These are phyloP conservation scores for Cladosporium cucumerinum DNA, from an alignment of 2,329 filamentous ascomycete species.

Conservation along the genomic window DNA sequence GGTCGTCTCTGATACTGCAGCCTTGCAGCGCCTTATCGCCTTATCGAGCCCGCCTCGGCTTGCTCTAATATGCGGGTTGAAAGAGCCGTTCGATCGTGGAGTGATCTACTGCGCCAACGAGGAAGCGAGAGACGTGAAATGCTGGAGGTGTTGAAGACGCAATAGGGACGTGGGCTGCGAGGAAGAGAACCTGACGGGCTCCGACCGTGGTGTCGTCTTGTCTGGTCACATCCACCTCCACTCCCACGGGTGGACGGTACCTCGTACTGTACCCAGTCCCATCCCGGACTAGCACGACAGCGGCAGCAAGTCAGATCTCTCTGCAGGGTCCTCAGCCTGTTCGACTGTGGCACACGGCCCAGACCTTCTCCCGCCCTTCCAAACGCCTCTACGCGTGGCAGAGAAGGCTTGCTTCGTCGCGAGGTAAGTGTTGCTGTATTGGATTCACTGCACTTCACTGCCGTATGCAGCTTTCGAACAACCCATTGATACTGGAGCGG, in stretches of 20 bases:
- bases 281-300: slow-evolving; percentile 3
- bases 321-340: slow-evolving; percentile 12
- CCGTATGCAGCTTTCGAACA: not conserved
- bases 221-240: not conserved
- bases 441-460: not conserved
- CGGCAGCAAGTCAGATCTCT: slow-evolving; percentile 4
- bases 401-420: not conserved
- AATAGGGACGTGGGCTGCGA: not conserved
- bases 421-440: not conserved
- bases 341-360: not conserved
- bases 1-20: not conserved
- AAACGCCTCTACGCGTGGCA: not conserved
- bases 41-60: slow-evolving; percentile 9
- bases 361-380: not conserved
- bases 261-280: not conserved
- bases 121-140: not conserved
- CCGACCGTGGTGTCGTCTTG: not conserved
- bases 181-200: not conserved
- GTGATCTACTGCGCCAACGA: not conserved
- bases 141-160: not conserved
- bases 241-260: slow-evolving; percentile 5
- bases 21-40: slow-evolving; percentile 6
- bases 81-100: not conserved
- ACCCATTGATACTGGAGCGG: too few species aligned
- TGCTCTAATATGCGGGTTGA: not conserved